Conservation (phyloP, 768 basidiomycete species). For the Boletus sensibilis region DNA sequence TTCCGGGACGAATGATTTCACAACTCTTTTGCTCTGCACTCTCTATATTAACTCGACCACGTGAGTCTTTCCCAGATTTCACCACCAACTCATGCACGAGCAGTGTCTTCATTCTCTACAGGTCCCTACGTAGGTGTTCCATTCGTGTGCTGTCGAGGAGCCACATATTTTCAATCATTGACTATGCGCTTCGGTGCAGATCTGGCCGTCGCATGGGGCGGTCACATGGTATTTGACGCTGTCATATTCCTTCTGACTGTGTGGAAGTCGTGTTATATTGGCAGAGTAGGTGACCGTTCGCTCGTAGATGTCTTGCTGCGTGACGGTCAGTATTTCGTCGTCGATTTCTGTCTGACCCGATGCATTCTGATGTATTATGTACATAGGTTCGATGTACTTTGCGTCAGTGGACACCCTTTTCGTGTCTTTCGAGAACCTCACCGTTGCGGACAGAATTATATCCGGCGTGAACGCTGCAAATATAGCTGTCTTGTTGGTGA, state of each 20-base stretch:
- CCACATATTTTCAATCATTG: not conserved
- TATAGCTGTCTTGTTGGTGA: slow-evolving; percentile 13
- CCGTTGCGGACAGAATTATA: slow-evolving; percentile 10
- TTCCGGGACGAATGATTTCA: not conserved
- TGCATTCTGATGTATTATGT: not conserved
- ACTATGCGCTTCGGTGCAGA: not conserved
- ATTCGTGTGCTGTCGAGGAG: not conserved
- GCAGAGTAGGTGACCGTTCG: slow-evolving; percentile 1
- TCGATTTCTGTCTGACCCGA: not conserved
- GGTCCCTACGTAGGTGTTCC: slow-evolving; percentile 12
- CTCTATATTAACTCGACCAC: not conserved
- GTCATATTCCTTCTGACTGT: slow-evolving; percentile 23
- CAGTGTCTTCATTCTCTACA: not conserved
- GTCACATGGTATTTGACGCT: slow-evolving; percentile 21
- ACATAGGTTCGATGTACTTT: slow-evolving; percentile 18
- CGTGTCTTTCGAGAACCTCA: not conserved
- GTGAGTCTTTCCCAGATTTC: slow-evolving; percentile 5
- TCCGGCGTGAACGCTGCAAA: slow-evolving; percentile 7
- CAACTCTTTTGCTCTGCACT: not conserved
- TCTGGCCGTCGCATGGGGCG: slow-evolving; percentile 4
- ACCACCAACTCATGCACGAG: not conserved
- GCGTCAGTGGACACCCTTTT: slow-evolving; percentile 4
- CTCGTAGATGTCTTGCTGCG: slow-evolving; percentile 15
- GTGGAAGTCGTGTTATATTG: slow-evolving; percentile 7
- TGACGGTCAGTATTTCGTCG: slow-evolving; percentile 13